Evolutionary conservation across 1,284 basidiomycete species (phyloP).

Genomic region (Heterobasidion parviporum): DNA sequence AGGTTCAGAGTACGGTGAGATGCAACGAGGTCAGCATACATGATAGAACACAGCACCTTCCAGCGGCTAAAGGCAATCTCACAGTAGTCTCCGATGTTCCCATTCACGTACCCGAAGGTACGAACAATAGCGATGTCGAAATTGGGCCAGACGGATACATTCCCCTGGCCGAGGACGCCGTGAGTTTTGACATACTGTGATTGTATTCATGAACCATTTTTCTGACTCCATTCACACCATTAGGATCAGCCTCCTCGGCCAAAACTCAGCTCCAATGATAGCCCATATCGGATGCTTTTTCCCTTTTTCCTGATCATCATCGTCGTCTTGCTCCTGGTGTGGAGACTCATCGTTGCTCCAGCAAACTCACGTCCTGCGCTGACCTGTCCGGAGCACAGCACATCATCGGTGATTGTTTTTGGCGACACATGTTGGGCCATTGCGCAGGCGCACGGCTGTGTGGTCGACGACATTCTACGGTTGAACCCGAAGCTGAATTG

Average conservation of each 20-base stretch:
- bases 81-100: conserved; percentile 15
- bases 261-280: conserved; percentile 22
- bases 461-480: conserved; percentile 43
- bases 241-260: conserved; percentile 22
- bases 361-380: conserved; percentile 16
- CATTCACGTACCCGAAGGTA: conserved; percentile 10
- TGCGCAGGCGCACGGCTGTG: conserved; percentile 39
- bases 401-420: conserved; percentile 41
- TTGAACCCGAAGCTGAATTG: conserved; percentile 52
- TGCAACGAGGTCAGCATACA: conserved; percentile 24
- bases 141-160: conserved; percentile 53
- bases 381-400: conserved; percentile 40
- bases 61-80: background rate
- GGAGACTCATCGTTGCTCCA: conserved; percentile 48
- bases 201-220: background rate
- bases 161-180: conserved; percentile 42
- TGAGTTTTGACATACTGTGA: conserved; percentile 24
- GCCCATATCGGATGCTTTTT: conserved; percentile 55
- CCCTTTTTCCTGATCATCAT: conserved; percentile 68
- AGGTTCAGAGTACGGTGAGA: conserved; percentile 25
- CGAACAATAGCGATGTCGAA: conserved; percentile 43
- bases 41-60: too few species aligned
- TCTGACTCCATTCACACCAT: conserved; percentile 1
- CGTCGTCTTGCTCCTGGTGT: conserved; percentile 56
- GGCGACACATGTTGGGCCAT: conserved; percentile 71